These are phyloP conservation scores for Jamesozyma jinghongensis DNA, from an alignment of 805 yeast species.

Conservation along the genomic window DNA sequence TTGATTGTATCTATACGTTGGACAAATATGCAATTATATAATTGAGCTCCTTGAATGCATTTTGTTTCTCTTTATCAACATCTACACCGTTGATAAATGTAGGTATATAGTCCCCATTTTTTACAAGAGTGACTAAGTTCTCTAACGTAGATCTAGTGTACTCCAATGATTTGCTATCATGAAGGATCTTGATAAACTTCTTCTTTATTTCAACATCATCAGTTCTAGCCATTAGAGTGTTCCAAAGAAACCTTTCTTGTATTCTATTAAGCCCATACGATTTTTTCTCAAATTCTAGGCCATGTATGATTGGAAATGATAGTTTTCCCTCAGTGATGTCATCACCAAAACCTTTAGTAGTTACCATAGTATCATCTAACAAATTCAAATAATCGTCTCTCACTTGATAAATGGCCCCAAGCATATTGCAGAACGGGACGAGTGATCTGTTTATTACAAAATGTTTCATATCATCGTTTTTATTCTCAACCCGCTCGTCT, in stretches of 20 bases:
- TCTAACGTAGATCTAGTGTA: constrained; percentile 17
- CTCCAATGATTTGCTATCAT: constrained; percentile 23
- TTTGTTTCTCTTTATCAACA: constrained; percentile 2
- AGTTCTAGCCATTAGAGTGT: constrained; percentile 47
- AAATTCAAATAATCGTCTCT: constrained; percentile 78
- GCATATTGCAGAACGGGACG: constrained; percentile 55
- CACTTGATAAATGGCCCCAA: constrained; percentile 82
- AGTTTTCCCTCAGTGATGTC: constrained; percentile 86
- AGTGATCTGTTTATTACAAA: constrained; percentile 22
- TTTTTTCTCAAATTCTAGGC: constrained; percentile 30
- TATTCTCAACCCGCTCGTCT: not conserved
- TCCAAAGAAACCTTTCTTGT: constrained; percentile 33
- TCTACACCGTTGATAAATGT: not conserved
- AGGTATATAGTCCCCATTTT: constrained; percentile 18
- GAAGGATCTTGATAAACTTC: constrained; percentile 42
- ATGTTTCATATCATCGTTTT: not conserved
- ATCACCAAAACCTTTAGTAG: constrained; percentile 73
- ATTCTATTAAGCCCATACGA: constrained; percentile 8
- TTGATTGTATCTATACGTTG: constrained; percentile 1
- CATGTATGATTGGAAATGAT: constrained; percentile 77
- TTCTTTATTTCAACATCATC: constrained; percentile 40
- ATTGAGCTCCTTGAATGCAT: constrained; percentile 5
- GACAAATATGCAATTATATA: constrained; percentile 8
- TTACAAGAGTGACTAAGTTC: constrained; percentile 15
- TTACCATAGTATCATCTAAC: constrained; percentile 35